Evolutionary conservation across 805 yeast genomes (phyloP).

Genomic region (Saccharomycopsis vini): DNA sequence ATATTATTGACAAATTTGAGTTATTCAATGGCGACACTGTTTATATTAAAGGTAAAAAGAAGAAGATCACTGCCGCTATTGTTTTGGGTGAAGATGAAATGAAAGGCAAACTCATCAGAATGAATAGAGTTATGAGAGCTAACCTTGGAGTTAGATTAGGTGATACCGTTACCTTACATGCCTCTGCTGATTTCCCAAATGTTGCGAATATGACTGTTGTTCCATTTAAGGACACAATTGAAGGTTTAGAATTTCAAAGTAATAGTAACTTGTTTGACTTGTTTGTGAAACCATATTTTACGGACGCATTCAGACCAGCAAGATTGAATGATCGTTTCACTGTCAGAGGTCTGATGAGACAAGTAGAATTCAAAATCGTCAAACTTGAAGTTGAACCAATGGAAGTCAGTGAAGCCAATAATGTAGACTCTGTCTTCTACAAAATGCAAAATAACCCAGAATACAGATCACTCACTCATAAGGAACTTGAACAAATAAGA

Average conservation of each 20-base stretch:
- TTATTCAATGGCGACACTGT: conserved; percentile 98
- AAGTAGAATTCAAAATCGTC: conserved; percentile 96
- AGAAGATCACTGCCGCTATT: conserved; percentile 93
- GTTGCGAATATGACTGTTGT: conserved; percentile 90
- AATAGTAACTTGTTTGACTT: conserved; percentile 96
- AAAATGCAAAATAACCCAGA: too few species aligned
- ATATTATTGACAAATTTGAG: conserved; percentile 90
- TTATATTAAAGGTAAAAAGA: conserved; percentile 92
- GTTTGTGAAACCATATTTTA: conserved; percentile 93
- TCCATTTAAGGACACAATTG: conserved; percentile 97
- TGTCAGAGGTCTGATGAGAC: conserved; percentile 99
- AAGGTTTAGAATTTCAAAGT: too few species aligned
- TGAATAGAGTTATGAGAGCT: conserved; percentile 93
- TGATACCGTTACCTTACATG: conserved; percentile 82
- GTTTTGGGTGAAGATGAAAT: conserved; percentile 94
- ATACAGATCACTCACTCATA: too few species aligned
- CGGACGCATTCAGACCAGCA: conserved; percentile 97
- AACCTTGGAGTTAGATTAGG: conserved; percentile 91
- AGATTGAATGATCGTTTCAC: conserved; percentile 95
- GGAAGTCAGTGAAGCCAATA: too few species aligned
- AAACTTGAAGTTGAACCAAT: conserved; percentile 98
- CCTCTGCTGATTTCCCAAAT: conserved; percentile 97
- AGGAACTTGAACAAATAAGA: too few species aligned
- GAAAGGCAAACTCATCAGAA: conserved; percentile 89
- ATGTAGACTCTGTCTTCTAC: too few species aligned